phyloP scores from a whole-genome alignment of 208 protist species.

The Acanthamoeba culbertsoni region DNA sequence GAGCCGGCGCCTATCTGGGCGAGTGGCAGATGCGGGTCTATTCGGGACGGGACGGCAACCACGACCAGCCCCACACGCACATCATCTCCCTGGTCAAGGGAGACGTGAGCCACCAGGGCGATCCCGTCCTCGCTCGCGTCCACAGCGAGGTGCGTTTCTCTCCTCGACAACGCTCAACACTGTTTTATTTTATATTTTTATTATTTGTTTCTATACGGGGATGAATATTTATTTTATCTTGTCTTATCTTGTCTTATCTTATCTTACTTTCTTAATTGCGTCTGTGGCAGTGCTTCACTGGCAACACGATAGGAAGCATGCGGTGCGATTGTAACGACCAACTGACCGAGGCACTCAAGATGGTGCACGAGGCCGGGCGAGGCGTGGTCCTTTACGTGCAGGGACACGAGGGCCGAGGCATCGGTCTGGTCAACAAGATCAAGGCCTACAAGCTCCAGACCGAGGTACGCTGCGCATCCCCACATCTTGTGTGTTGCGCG shows the following conservation, averaged over 20 bases:
- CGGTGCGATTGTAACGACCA: constrained; percentile 77
- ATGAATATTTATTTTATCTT: no score
- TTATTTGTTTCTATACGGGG: constrained; percentile 72
- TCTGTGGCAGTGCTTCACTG: constrained; percentile 80
- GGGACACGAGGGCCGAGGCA: constrained; percentile 76
- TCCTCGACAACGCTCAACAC: no score
- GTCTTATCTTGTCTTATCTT: no score
- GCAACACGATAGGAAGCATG: constrained; percentile 72
- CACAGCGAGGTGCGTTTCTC: constrained; percentile 1
- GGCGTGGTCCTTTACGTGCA: constrained; percentile 75
- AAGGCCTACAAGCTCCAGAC: constrained; percentile 73
- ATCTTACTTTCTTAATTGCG: no score
- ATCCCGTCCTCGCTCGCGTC: neutral
- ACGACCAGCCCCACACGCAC: constrained; percentile 53
- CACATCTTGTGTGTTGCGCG: no score
- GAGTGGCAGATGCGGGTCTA: constrained; percentile 61
- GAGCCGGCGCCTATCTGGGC: constrained; percentile 57
- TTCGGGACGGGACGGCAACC: constrained; percentile 1
- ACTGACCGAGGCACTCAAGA: constrained; percentile 62
- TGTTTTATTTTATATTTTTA: no score
- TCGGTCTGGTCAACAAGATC: constrained; percentile 78
- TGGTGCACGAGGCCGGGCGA: constrained; percentile 27
- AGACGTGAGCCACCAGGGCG: neutral
- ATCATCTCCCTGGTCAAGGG: constrained; percentile 55
- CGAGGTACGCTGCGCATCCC: neutral